Evolutionary conservation across 352 stramenopile genomes (phyloP).

Genomic region (Peronospora destructor): DNA sequence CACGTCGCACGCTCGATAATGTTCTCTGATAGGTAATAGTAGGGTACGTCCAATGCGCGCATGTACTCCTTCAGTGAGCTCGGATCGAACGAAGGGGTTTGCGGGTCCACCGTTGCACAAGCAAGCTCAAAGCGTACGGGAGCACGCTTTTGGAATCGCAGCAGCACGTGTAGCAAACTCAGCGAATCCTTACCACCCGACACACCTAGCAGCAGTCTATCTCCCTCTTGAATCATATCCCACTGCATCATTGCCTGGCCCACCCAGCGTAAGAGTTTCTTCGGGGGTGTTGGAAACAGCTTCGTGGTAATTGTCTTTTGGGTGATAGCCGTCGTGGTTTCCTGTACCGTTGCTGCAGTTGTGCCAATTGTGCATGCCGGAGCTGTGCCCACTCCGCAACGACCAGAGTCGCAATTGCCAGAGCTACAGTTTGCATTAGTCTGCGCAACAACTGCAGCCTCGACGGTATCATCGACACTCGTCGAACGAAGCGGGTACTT

Average conservation of each 20-base stretch:
- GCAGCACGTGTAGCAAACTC: slow-evolving; percentile 92
- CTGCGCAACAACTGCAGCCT: slow-evolving; percentile 1
- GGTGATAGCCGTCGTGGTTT: slow-evolving; percentile 36
- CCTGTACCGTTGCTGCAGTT: slow-evolving; percentile 28
- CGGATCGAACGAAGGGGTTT: slow-evolving; percentile 96
- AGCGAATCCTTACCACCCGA: slow-evolving; percentile 98
- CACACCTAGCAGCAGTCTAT: slow-evolving; percentile 2
- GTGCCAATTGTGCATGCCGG: slow-evolving; percentile 12
- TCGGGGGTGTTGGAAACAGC: slow-evolving; percentile 59
- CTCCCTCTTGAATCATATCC: slow-evolving; percentile 1
- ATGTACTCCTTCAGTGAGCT: slow-evolving; percentile 96
- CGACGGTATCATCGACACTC: slow-evolving; percentile 12
- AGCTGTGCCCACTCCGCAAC: slow-evolving; percentile 11
- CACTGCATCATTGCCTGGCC: slow-evolving; percentile 52
- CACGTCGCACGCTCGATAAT: slow-evolving; percentile 87
- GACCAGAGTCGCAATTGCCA: slow-evolving; percentile 16
- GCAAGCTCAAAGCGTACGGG: slow-evolving; percentile 93
- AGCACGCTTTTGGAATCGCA: slow-evolving; percentile 90
- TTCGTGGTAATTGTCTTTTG: slow-evolving; percentile 44
- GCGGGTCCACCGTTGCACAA: slow-evolving; percentile 93
- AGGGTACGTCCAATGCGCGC: slow-evolving; percentile 89
- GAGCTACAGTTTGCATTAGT: slow-evolving; percentile 17
- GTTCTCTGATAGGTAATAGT: slow-evolving; percentile 92
- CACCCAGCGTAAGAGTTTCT: slow-evolving; percentile 69
- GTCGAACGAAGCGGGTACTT: slow-evolving; percentile 47